phyloP scores from a whole-genome alignment of 805 yeast species.

The Grigorovia transvaalensis region DNA sequence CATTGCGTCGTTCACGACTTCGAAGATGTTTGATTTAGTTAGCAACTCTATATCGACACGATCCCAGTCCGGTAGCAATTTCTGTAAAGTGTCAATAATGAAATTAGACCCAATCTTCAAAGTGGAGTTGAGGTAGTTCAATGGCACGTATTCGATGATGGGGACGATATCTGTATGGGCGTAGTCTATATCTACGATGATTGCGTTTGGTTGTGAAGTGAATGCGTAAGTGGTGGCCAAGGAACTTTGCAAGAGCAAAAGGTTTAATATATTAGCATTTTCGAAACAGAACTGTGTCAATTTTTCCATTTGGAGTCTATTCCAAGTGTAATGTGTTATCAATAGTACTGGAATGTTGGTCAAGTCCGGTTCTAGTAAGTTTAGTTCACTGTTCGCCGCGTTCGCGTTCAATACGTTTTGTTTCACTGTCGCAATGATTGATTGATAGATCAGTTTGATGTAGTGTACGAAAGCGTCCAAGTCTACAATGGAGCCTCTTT shows the following conservation, averaged over 20 bases:
- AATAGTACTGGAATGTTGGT: constrained; percentile 59
- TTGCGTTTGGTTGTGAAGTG: constrained; percentile 51
- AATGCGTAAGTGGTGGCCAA: constrained; percentile 67
- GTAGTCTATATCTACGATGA: constrained; percentile 73
- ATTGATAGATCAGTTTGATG: constrained; percentile 37
- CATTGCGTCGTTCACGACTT: constrained; percentile 59
- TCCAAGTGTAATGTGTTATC: constrained; percentile 60
- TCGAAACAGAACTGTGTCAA: constrained; percentile 73
- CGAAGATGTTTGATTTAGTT: constrained; percentile 67
- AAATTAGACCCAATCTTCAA: constrained; percentile 51
- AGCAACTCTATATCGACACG: constrained; percentile 57
- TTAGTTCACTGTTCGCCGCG: constrained; percentile 9
- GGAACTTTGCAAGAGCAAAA: constrained; percentile 57
- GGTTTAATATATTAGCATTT: constrained; percentile 56
- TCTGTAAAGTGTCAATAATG: constrained; percentile 45
- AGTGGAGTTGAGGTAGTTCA: constrained; percentile 42
- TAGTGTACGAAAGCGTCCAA: constrained; percentile 61
- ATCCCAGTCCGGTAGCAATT: constrained; percentile 48
- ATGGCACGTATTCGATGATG: constrained; percentile 59
- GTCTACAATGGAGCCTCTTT: constrained; percentile 52
- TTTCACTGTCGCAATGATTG: constrained; percentile 28
- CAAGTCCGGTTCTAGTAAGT: constrained; percentile 15
- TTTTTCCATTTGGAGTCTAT: constrained; percentile 52
- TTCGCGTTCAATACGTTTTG: constrained; percentile 11
- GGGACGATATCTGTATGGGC: constrained; percentile 70